A percentile compares a stretch with the other conserved stretches of the same genome.
phyloP scores from a whole-genome alignment of 2,329 filamentous ascomycete species.

The Calycina herbarum region DNA sequence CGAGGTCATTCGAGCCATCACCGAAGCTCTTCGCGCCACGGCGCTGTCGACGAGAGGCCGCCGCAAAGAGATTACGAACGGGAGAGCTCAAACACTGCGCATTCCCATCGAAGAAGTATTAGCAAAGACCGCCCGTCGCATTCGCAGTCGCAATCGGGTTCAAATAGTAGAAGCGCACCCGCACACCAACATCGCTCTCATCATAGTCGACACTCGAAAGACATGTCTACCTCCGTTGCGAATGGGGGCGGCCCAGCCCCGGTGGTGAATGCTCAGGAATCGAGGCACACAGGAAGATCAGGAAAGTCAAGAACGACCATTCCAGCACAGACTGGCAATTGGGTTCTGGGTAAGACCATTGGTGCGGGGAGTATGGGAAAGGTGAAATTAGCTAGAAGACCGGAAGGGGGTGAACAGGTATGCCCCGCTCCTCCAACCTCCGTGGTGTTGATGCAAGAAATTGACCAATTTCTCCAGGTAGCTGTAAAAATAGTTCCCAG shows the following conservation, averaged over 20 bases:
- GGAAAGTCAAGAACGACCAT: slow-evolving; percentile 75
- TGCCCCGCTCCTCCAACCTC: slow-evolving; percentile 7
- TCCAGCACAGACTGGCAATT: slow-evolving; percentile 85
- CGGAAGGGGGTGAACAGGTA: slow-evolving; percentile 88
- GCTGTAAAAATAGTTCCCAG: slow-evolving; percentile 97
- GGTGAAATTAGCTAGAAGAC: slow-evolving; percentile 90
- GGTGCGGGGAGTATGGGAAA: slow-evolving; percentile 99
- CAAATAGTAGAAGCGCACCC: slow-evolving; percentile 40
- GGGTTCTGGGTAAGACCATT: slow-evolving; percentile 94
- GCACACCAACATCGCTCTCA: slow-evolving; percentile 37
- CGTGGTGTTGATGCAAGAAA: slow-evolving; percentile 7
- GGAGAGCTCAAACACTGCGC: slow-evolving; percentile 59
- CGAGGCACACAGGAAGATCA: slow-evolving; percentile 50
- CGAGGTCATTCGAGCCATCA: slow-evolving; percentile 32
- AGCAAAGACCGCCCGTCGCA: slow-evolving; percentile 34
- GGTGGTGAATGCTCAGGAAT: slow-evolving; percentile 50
- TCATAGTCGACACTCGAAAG: slow-evolving; percentile 41
- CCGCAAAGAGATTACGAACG: slow-evolving; percentile 70
- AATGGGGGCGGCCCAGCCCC: slow-evolving; percentile 55
- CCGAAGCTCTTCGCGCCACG: slow-evolving; percentile 43
- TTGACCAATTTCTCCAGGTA: slow-evolving; percentile 57
- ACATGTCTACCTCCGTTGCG: slow-evolving; percentile 51
- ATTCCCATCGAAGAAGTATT: slow-evolving; percentile 33
- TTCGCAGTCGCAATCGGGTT: slow-evolving; percentile 33
- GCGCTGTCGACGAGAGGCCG: slow-evolving; percentile 43